Conservation (phyloP, 202 grass and related monocot genomes). For the Panicum virgatum region DNA sequence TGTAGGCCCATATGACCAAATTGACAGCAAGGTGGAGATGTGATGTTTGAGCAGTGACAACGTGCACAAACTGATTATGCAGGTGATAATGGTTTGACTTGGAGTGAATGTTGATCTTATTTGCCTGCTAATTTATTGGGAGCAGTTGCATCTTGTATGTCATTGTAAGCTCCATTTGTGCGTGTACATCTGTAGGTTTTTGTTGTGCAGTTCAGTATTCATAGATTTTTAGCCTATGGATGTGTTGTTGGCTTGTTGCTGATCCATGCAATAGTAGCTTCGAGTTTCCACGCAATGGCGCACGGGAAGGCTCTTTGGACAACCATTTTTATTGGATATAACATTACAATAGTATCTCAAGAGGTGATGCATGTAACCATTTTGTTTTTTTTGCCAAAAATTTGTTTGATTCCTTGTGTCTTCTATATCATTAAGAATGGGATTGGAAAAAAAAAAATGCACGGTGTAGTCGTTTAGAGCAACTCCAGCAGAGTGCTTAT, state of each 20-base stretch:
- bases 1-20: not conserved
- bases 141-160: constrained; percentile 31
- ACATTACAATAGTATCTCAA: too few relatives aligned
- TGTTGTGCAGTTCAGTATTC: not conserved
- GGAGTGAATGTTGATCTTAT: not conserved
- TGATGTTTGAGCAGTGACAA: constrained; percentile 7
- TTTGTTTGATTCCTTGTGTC: too few relatives aligned
- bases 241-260: constrained; percentile 2
- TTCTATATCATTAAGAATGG: too few relatives aligned
- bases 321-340: not conserved
- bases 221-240: constrained; percentile 18
- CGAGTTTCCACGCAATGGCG: not conserved
- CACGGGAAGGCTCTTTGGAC: not conserved
- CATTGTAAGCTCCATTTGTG: constrained; percentile 42
- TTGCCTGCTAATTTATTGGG: constrained; percentile 9
- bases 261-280: not conserved
- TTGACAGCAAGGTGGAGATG: not conserved
- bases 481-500: too few relatives aligned
- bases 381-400: not conserved
- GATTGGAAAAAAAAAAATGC: too few relatives aligned
- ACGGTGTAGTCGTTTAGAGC: too few relatives aligned
- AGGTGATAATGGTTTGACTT: constrained; percentile 33
- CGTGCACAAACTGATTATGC: not conserved
- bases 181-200: constrained; percentile 40
- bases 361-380: too few relatives aligned